Percentiles rank a stretch among this genome's conserved stretches.
phyloP scores from a whole-genome alignment of 192 early-diverging fungal genomes.

The Chytriomyces hyalinus region DNA sequence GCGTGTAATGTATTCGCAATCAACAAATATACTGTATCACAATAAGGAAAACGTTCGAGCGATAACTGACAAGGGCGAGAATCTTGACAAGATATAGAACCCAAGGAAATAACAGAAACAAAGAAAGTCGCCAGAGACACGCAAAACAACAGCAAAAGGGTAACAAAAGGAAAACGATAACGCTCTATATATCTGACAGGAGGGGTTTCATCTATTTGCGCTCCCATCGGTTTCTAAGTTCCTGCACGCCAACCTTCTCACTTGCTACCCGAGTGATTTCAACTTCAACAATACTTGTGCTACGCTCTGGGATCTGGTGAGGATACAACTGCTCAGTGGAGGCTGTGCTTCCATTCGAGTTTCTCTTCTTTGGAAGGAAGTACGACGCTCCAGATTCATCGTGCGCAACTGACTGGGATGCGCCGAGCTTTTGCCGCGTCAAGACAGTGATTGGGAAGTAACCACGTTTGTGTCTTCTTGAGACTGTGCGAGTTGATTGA shows the following conservation, averaged over 20 bases:
- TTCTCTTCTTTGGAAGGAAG: conserved; percentile 31
- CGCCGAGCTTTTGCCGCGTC: conserved; percentile 54
- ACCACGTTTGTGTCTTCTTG: conserved; percentile 55
- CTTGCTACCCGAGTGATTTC: not conserved
- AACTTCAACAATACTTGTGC: conserved; percentile 13
- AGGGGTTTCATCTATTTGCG: not conserved
- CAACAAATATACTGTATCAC: too few relatives aligned
- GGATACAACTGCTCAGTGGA: conserved; percentile 31
- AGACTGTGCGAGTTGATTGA: conserved; percentile 39
- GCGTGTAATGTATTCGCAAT: too few relatives aligned
- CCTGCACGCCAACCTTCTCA: conserved; percentile 19
- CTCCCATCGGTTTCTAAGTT: conserved; percentile 29
- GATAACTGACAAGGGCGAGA: too few relatives aligned
- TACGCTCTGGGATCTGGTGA: conserved; percentile 29
- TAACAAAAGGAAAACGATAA: too few relatives aligned
- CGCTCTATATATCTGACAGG: not conserved
- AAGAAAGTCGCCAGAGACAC: not conserved
- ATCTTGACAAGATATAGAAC: too few relatives aligned
- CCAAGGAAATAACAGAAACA: not conserved
- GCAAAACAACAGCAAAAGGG: too few relatives aligned
- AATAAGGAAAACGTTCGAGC: too few relatives aligned
- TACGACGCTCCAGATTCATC: conserved; percentile 10
- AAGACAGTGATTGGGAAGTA: conserved; percentile 56
- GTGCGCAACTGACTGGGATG: conserved; percentile 51
- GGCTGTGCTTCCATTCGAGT: not conserved